These are phyloP conservation scores for Hypoxylon sp. DNA, from an alignment of 2,329 filamentous ascomycete species.

Conservation along the genomic window DNA sequence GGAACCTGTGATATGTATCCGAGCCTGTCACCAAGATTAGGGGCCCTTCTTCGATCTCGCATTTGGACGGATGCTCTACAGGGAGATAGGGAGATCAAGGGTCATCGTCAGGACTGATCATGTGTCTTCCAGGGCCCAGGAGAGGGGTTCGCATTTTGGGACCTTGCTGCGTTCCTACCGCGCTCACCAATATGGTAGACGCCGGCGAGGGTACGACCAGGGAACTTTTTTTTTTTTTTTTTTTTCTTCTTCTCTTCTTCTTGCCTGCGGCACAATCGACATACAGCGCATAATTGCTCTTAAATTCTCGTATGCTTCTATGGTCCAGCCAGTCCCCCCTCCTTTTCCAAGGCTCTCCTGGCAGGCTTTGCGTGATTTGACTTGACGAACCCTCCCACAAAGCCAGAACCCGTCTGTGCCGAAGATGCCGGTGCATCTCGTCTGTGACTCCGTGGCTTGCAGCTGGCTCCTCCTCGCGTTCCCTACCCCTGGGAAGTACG, in stretches of 20 bases:
- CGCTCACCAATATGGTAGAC: too few relatives aligned
- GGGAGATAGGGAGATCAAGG: conserved; percentile 34
- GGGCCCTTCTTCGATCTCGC: conserved; percentile 32
- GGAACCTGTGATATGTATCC: conserved; percentile 34
- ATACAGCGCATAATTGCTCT: conserved; percentile 8
- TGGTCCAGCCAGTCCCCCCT: conserved; percentile 7
- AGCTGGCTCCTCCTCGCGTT: conserved; percentile 26
- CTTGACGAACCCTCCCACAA: conserved; percentile 27
- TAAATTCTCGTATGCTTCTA: conserved; percentile 5
- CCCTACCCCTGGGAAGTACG: conserved; percentile 17
- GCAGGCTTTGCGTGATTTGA: conserved; percentile 18
- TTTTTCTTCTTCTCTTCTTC: too few relatives aligned
- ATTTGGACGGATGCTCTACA: conserved; percentile 34
- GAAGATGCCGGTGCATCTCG: conserved; percentile 35
- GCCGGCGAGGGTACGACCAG: conserved; percentile 1
- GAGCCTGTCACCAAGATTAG: conserved; percentile 29
- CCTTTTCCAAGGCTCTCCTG: conserved; percentile 15
- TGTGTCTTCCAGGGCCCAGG: conserved; percentile 30
- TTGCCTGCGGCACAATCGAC: conserved; percentile 26
- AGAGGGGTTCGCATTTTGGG: conserved; percentile 28
- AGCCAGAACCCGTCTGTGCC: conserved; percentile 26
- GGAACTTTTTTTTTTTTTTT: too few relatives aligned
- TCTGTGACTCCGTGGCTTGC: conserved; percentile 34
- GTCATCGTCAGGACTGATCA: conserved; percentile 28
- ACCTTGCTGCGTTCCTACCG: conserved; percentile 23